phyloP scores from a whole-genome alignment of 2,329 filamentous ascomycete genomes.

The Aplosporella prunicola region DNA sequence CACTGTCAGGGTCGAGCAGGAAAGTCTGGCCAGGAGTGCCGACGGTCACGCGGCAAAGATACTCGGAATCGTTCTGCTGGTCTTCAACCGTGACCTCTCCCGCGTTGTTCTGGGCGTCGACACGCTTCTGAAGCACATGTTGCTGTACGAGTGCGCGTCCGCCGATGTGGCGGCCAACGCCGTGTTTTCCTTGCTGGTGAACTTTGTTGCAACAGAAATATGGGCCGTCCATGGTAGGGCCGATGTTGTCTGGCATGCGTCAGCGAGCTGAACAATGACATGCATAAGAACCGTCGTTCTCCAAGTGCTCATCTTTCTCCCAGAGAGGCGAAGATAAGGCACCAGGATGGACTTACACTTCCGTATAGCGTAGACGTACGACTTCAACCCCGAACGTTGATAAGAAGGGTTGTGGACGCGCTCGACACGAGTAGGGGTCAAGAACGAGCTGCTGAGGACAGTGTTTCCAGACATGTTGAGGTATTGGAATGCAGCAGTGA shows the following conservation, averaged over 20 bases:
- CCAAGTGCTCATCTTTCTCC: no score
- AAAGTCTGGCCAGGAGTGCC: slow-evolving; percentile 54
- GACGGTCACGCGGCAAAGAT: slow-evolving; percentile 54
- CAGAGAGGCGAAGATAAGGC: no score
- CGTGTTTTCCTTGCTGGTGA: slow-evolving; percentile 40
- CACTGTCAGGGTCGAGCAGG: slow-evolving; percentile 55
- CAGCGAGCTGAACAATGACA: background rate
- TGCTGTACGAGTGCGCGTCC: slow-evolving; percentile 38
- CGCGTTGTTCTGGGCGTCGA: slow-evolving; percentile 25
- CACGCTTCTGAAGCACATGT: slow-evolving; percentile 40
- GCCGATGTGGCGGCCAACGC: slow-evolving; percentile 37
- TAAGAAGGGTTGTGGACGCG: slow-evolving; percentile 19
- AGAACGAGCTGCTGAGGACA: no score
- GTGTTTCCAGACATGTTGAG: no score
- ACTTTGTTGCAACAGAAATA: slow-evolving; percentile 45
- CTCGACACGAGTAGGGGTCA: slow-evolving; percentile 18
- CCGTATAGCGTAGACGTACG: slow-evolving; percentile 51
- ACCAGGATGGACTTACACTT: slow-evolving; percentile 35
- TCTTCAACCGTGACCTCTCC: slow-evolving; percentile 52
- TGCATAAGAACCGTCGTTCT: background rate
- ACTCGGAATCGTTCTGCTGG: slow-evolving; percentile 56
- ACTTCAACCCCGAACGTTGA: slow-evolving; percentile 44
- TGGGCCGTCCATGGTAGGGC: slow-evolving; percentile 53
- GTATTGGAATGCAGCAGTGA: no score
- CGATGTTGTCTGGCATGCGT: slow-evolving; percentile 39